Percentiles rank a stretch among this genome's conserved stretches.
Conservation (phyloP, 495 filamentous ascomycete genomes). For the Amphirosellinia nigrospora region DNA sequence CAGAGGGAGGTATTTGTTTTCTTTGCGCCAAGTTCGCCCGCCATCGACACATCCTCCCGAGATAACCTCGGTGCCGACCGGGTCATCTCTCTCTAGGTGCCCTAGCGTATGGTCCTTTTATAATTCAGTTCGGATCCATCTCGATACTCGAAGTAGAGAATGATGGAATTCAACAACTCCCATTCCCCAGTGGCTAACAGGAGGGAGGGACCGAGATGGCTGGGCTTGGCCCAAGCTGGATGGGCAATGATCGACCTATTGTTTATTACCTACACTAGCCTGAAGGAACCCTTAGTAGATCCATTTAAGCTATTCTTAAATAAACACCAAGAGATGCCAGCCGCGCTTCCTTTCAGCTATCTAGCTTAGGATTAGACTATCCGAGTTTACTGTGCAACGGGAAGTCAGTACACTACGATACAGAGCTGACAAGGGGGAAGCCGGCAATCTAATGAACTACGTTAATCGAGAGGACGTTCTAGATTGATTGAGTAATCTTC, state of each 20-base stretch:
- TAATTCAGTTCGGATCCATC: background rate
- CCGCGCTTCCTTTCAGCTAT: background rate
- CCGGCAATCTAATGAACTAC: background rate
- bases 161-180: background rate
- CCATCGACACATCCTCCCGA: no score
- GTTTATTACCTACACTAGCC: no score
- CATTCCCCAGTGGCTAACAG: background rate
- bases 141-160: background rate
- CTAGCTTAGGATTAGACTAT: conserved; percentile 1
- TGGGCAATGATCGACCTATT: conserved; percentile 4
- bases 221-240: background rate
- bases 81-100: background rate
- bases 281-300: background rate
- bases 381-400: conserved; percentile 4
- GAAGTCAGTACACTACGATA: background rate
- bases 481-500: background rate
- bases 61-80: background rate
- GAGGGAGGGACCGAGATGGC: background rate
- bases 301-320: conserved; percentile 6
- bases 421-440: background rate
- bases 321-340: background rate
- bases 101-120: background rate
- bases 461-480: background rate
- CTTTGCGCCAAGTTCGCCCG: no score
- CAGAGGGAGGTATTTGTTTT: background rate